Conservation (phyloP, 1,139 yeast species). For the Pichia sp. region DNA sequence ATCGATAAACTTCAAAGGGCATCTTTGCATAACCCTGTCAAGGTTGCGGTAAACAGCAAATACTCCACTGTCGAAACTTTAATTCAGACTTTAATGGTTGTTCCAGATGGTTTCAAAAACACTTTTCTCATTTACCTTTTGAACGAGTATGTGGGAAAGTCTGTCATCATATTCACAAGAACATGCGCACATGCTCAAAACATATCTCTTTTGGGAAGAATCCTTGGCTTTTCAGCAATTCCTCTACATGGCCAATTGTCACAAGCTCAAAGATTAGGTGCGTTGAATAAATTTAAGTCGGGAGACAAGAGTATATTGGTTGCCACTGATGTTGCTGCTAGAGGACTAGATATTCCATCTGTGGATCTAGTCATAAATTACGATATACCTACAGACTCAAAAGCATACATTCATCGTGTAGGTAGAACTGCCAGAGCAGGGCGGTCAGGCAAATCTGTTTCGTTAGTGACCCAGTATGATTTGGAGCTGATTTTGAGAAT, state of each 20-base stretch:
- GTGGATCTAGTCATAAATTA: conserved; percentile 92
- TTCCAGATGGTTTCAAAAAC: conserved; percentile 89
- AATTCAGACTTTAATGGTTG: conserved; percentile 83
- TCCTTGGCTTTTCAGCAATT: conserved; percentile 81
- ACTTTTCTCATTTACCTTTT: conserved; percentile 78
- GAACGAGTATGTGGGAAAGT: conserved; percentile 81
- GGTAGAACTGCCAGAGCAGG: conserved; percentile 99
- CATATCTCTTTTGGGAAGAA: conserved; percentile 74
- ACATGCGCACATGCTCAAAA: conserved; percentile 96
- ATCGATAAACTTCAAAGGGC: conserved; percentile 95
- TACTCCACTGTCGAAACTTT: conserved; percentile 92
- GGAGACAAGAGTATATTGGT: conserved; percentile 79
- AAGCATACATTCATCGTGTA: conserved; percentile 94
- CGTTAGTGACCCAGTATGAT: conserved; percentile 92
- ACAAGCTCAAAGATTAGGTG: conserved; percentile 89
- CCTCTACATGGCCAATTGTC: conserved; percentile 94
- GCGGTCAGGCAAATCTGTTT: conserved; percentile 84
- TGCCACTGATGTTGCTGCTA: conserved; percentile 97
- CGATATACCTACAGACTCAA: conserved; percentile 97
- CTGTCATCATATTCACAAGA: conserved; percentile 84
- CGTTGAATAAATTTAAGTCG: conserved; percentile 85
- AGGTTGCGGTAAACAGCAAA: conserved; percentile 83
- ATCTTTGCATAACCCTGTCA: conserved; percentile 80
- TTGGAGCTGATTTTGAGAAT: conserved; percentile 82
- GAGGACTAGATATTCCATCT: conserved; percentile 94